These are phyloP conservation scores for Lolium multiflorum DNA, from an alignment of 176 grass and related monocot species.

Conservation along the genomic window DNA sequence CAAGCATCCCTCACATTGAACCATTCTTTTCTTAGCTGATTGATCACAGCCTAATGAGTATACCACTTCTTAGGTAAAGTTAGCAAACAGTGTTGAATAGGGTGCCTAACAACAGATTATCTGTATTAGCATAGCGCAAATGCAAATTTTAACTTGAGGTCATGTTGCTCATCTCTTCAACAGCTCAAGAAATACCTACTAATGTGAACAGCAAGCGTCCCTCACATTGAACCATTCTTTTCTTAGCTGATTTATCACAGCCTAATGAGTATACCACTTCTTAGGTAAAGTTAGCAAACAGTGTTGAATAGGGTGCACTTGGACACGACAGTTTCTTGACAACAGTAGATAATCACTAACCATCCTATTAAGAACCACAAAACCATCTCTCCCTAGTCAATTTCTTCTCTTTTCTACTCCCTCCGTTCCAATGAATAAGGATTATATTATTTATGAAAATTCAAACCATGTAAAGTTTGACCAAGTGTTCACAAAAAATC, in stretches of 20 bases:
- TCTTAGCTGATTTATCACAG: not conserved
- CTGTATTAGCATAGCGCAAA: not conserved
- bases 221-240: not conserved
- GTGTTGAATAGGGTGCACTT: not conserved
- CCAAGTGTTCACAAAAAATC: too few relatives aligned
- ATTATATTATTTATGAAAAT: too few relatives aligned
- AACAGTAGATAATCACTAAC: not conserved
- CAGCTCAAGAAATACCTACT: not conserved
- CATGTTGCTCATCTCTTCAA: not conserved
- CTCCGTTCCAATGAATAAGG: too few relatives aligned
- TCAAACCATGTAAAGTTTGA: too few relatives aligned
- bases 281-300: not conserved
- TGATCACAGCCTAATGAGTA: not conserved
- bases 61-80: not conserved
- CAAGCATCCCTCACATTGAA: not conserved
- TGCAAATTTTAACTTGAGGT: constrained; percentile 20
- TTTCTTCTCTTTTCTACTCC: constrained; percentile 12
- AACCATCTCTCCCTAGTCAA: not conserved
- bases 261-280: not conserved
- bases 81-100: not conserved
- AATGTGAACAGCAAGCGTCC: not conserved
- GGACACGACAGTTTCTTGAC: not conserved
- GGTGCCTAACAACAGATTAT: not conserved
- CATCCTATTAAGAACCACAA: constrained; percentile 20
- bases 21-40: not conserved